Percentiles rank a stretch among this genome's conserved stretches.
phyloP scores from a whole-genome alignment of 1,139 yeast genomes.

The Suhomyces coccinellae region DNA sequence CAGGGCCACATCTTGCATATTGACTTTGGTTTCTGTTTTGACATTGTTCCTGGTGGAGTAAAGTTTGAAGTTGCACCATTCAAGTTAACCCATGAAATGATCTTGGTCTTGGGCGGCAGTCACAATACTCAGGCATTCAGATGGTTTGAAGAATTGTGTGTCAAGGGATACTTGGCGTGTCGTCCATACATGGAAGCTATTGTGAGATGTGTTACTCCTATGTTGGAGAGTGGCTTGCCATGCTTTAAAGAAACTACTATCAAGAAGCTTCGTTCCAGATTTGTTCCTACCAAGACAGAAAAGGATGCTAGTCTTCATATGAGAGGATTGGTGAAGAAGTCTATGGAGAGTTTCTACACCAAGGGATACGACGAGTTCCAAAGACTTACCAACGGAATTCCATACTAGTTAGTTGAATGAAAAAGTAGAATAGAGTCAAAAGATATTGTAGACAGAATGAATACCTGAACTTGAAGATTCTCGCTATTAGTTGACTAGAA shows the following conservation, averaged over 20 bases:
- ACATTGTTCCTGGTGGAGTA: conserved; percentile 98
- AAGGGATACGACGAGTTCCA: conserved; percentile 98
- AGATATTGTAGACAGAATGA: too few species aligned
- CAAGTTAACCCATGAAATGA: conserved; percentile 95
- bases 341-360: conserved; percentile 86
- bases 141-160: conserved; percentile 95
- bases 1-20: conserved; percentile 94
- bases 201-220: conserved; percentile 82
- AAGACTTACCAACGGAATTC: conserved; percentile 92
- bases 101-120: conserved; percentile 89
- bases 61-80: conserved; percentile 97
- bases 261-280: conserved; percentile 71
- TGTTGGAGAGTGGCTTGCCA: conserved; percentile 94
- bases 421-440: neutral
- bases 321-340: conserved; percentile 72
- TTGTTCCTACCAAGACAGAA: conserved; percentile 78
- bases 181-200: conserved; percentile 89
- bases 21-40: conserved; percentile 98
- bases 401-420: conserved; percentile 43
- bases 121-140: conserved; percentile 81
- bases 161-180: conserved; percentile 87
- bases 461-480: too few species aligned
- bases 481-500: too few species aligned
- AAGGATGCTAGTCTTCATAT: conserved; percentile 82
- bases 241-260: conserved; percentile 89